Evolutionary conservation across 352 stramenopile genomes (phyloP), one percentile per base, ranked within the genome.

Genomic region (Pythium brassicae): DNA sequence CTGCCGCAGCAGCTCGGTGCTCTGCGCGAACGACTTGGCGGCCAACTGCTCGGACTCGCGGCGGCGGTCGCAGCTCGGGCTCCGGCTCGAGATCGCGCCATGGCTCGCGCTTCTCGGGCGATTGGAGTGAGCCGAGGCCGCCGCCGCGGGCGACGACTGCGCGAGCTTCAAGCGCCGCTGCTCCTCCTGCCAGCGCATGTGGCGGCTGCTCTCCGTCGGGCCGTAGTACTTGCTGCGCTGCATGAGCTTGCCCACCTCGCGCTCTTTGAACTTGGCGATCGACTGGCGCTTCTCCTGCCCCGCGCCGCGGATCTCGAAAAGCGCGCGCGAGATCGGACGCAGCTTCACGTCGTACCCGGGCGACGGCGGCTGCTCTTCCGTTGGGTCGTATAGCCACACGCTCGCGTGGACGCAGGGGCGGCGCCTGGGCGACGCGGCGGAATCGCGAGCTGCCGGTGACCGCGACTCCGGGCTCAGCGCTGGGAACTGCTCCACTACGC

Each of bases 201-300:
- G 78, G 0, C 78, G 76, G 65, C 75, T 86, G 67, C 82, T 90
- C 63, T 89, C 77, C 0, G 82, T 92, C 6, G 82, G 82, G 0
- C 82, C 82, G 58, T 89, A 85, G 65, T 92, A 92, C 32, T 78
- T 76, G 71, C 81, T 89, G 11, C 79, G 78, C n/a, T 63, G 72
- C 3, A 88, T 62, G 45, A 76, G 71, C 59, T 86, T 77, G 49
- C 55, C 68, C 52, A 79, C 65, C 50, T 73, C 56, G 19, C 76
- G 71, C 32, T 88, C 78, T 11, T 78, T 77, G 47, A 76, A 76
- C 26, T 79, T 84, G 15, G 78, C 71, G 37, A 80, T 49, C 0
- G 59, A 61, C 59, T 84, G 87, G 54, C 63, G 71, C 50, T 84
- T 86, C 48, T 86, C 76, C 53, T 72, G 62, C 19, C 78, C 71